These are phyloP conservation scores for Closterium sp. DNA, from an alignment of 139 green algal genomes.

Conservation along the genomic window DNA sequence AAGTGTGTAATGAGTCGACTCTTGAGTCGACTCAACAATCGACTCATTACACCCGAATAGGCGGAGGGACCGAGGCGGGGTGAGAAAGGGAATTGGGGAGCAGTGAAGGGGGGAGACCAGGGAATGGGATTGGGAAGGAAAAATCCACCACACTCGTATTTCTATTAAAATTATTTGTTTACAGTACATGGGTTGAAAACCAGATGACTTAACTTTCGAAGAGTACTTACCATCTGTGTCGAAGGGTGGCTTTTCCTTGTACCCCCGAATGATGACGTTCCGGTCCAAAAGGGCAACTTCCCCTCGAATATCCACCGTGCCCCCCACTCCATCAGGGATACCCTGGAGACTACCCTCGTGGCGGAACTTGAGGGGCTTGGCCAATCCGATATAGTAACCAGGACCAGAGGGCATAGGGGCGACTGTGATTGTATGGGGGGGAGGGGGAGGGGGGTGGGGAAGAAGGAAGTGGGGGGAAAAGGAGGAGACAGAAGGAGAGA, in stretches of 20 bases:
- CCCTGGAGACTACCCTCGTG: not conserved
- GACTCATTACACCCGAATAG: no score
- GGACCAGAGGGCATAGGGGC: not conserved
- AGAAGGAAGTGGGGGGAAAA: no score
- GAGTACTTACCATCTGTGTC: not conserved
- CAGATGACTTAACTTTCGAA: not conserved
- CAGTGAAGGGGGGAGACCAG: no score
- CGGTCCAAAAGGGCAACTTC: conserved; percentile 21
- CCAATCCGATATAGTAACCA: not conserved
- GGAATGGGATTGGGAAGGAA: no score
- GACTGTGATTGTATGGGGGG: not conserved
- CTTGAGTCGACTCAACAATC: no score
- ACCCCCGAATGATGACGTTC: conserved; percentile 14
- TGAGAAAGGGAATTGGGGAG: no score
- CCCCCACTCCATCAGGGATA: not conserved
- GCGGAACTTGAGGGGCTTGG: not conserved
- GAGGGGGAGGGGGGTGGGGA: no score
- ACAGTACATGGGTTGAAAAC: no score
- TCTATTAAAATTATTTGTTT: no score
- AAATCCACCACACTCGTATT: no score
- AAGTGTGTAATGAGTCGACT: no score
- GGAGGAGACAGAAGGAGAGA: not conserved
- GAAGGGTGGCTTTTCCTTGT: conserved; percentile 8
- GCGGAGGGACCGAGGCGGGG: no score
- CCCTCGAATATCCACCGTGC: not conserved